Base-by-base conservation (phyloP, 108 stramenopile genomes). In the Mediolabrus comicus region DNA sequence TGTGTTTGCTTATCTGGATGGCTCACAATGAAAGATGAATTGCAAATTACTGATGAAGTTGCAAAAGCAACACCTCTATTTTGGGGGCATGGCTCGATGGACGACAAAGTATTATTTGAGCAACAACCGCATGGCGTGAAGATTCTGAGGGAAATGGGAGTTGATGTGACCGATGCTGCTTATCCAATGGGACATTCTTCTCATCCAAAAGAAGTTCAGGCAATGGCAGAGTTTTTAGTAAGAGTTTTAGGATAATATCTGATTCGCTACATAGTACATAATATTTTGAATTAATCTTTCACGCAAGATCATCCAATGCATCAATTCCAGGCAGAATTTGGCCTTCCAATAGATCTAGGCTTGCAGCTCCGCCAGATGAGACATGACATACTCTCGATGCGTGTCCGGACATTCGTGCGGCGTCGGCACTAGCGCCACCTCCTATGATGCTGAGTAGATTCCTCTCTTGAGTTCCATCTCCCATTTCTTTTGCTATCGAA, bases 401-500 rank as follows among this genome's bases (percentile, higher is more conserved):
- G 46, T 94, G 82, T 36, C 95, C 95, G 53, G 82, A 94, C 57
- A 82, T 54, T 72, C 92, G 86, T 17, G 87, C 79, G 33, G 97
- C 96, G n/a, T 94, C 92, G 26, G 96, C 98, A 62, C 91, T 92
- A 60, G 98, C 98, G 14, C 98, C 98, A 24, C 99, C 99, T 39
- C 97, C 96, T 74, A 99, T 92, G 60, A 98, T 97, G 53, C 92
- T 94, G 28, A 94, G 74, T 53, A 79, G 61, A 8, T 97, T 96
- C 31, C 85, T 78, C 19, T 74, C 64, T 51, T 82, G 80, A 31
- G 99, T 99, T 49, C 88, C 79, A 25, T 94, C 90, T 17, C 82
- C 96, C 60, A 98, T 62, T 3, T 86, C 86, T 58, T 97, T 81
- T 14, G 95, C 96, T 56, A 99, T 67, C 8, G 77, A 86, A 55